A percentile compares a stretch with the other conserved stretches of the same genome.
phyloP scores from a whole-genome alignment of 2,329 filamentous ascomycete genomes.

The Talaromyces sp. region DNA sequence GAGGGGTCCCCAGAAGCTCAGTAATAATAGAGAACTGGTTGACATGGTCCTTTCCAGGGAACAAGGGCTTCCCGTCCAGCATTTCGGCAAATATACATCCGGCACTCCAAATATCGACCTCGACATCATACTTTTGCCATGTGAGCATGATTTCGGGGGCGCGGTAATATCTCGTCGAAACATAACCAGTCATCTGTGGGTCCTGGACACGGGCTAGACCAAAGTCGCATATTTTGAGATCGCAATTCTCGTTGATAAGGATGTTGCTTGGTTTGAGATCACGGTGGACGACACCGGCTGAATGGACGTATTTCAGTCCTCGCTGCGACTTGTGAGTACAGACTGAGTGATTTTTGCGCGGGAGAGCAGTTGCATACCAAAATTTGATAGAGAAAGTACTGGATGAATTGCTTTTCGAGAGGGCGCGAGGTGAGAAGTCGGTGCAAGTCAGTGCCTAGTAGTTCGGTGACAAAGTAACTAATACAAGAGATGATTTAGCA shows the following conservation, averaged over 20 bases:
- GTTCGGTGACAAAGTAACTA: slow-evolving; percentile 98
- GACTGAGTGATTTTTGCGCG: not conserved
- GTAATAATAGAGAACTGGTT: slow-evolving; percentile 99
- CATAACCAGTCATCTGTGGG: slow-evolving; percentile 98
- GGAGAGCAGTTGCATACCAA: slow-evolving; percentile 59
- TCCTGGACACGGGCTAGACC: slow-evolving; percentile 96
- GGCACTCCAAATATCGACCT: slow-evolving; percentile 99
- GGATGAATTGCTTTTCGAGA: slow-evolving; percentile 98
- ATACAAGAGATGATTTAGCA: not conserved
- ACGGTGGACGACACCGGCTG: slow-evolving; percentile 93
- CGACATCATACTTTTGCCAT: slow-evolving; percentile 99
- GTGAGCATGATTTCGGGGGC: slow-evolving; percentile 99
- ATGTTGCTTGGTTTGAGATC: slow-evolving; percentile 99
- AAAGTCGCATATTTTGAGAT: slow-evolving; percentile 99
- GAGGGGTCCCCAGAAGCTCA: slow-evolving; percentile 89
- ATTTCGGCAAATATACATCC: slow-evolving; percentile 99
- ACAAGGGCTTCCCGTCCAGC: slow-evolving; percentile 96
- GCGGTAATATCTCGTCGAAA: slow-evolving; percentile 97
- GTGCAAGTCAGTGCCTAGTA: slow-evolving; percentile 94
- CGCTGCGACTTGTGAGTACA: slow-evolving; percentile 54
- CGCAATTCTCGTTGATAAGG: slow-evolving; percentile 98
- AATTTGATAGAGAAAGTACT: slow-evolving; percentile 99
- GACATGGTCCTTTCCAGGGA: slow-evolving; percentile 98
- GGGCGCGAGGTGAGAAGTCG: slow-evolving; percentile 90
- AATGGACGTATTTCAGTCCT: slow-evolving; percentile 98